Evolutionary conservation across 441 rosid species (phyloP).

Genomic region (Gossypium schwendimanii): DNA sequence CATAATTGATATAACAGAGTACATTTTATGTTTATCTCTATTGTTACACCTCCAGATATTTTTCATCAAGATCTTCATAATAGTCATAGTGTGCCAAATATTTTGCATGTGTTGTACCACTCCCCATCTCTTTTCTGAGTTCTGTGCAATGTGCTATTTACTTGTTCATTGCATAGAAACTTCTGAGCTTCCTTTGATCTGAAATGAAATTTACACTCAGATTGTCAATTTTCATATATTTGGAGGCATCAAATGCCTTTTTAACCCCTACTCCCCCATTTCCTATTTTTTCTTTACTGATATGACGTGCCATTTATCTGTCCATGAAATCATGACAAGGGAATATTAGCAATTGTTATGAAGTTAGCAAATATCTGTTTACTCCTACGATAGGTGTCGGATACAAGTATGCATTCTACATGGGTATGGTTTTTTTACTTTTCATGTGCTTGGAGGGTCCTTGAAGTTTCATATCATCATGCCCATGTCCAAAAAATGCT

Average conservation of each 20-base stretch:
- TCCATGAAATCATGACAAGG: background rate
- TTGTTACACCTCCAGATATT: background rate
- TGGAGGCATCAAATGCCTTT: background rate
- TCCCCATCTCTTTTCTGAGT: background rate
- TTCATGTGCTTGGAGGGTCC: too few relatives aligned
- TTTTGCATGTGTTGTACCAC: background rate
- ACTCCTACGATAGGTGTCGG: too few relatives aligned
- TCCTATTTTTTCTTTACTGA: background rate
- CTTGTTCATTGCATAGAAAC: background rate
- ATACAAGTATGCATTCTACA: too few relatives aligned
- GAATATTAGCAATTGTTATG: background rate
- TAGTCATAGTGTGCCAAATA: background rate
- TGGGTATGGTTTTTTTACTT: too few relatives aligned
- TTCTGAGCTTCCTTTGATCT: background rate
- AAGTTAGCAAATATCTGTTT: background rate
- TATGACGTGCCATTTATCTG: background rate
- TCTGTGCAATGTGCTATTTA: background rate
- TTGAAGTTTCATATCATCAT: too few relatives aligned
- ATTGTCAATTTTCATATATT: conserved; percentile 1
- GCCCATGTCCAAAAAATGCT: too few relatives aligned
- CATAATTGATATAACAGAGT: background rate
- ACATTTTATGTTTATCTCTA: background rate
- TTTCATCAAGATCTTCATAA: background rate
- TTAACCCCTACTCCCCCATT: background rate
- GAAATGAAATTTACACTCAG: background rate